Percentiles rank a stretch among this genome's conserved stretches.
Evolutionary conservation across 2,329 filamentous ascomycete genomes (phyloP).

Genomic region (Aspergillus thermomutatus): DNA sequence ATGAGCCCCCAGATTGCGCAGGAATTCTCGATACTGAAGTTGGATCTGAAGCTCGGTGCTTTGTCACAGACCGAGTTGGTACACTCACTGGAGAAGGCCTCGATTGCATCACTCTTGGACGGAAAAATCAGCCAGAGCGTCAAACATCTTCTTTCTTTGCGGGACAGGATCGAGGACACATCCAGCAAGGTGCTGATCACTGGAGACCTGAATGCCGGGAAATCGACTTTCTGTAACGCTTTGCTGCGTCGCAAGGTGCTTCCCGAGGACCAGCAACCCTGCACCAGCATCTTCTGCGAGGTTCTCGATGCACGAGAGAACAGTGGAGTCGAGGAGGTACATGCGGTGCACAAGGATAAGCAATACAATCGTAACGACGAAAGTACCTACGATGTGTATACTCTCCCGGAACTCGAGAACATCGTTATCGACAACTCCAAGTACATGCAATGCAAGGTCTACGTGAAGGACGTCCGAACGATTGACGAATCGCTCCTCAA

Average conservation of each 20-base stretch:
- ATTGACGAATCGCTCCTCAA: constrained; percentile 93
- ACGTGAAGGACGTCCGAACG: constrained; percentile 82
- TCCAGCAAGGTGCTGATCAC: constrained; percentile 96
- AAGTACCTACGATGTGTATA: constrained; percentile 86
- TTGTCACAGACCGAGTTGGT: constrained; percentile 86
- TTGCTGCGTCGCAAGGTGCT: constrained; percentile 85
- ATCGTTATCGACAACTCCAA: constrained; percentile 85
- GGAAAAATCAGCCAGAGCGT: constrained; percentile 93
- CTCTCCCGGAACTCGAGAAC: constrained; percentile 73
- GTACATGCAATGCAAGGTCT: constrained; percentile 95
- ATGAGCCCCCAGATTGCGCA: constrained; percentile 90
- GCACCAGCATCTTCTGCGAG: constrained; percentile 97
- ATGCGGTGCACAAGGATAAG: constrained; percentile 80
- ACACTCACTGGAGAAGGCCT: constrained; percentile 88
- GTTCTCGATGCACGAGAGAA: constrained; percentile 92
- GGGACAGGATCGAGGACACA: constrained; percentile 94
- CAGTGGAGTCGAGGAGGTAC: constrained; percentile 86
- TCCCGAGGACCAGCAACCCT: constrained; percentile 95
- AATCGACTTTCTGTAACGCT: constrained; percentile 99
- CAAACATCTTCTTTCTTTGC: constrained; percentile 79
- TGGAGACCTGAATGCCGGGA: constrained; percentile 93
- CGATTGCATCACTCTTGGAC: constrained; percentile 84
- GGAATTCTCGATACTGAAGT: constrained; percentile 91
- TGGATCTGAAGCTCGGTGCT: constrained; percentile 86
- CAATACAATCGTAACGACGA: constrained; percentile 87